Conservation (phyloP, 2,329 filamentous ascomycete genomes). For the Trichoderma gracile region DNA sequence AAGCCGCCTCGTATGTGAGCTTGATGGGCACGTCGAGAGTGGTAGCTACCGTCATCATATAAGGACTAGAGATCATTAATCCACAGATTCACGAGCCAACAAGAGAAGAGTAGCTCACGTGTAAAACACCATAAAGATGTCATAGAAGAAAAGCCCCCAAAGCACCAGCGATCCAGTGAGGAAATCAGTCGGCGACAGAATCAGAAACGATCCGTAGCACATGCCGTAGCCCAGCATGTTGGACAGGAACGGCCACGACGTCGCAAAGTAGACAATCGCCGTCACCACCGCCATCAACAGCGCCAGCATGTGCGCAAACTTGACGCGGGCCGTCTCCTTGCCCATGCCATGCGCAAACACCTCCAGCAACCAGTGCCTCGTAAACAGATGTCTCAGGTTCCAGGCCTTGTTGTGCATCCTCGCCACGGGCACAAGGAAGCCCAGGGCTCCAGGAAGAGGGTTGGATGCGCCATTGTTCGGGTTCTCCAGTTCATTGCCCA, state of each 20-base stretch:
- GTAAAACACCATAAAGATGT: slow-evolving; percentile 90
- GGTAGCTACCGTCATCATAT: slow-evolving; percentile 86
- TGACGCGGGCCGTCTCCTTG: slow-evolving; percentile 52
- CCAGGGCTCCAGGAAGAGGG: slow-evolving; percentile 38
- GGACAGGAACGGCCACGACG: slow-evolving; percentile 59
- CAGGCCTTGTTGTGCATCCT: slow-evolving; percentile 41
- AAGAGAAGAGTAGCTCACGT: slow-evolving; percentile 54
- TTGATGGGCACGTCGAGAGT: slow-evolving; percentile 92
- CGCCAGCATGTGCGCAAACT: slow-evolving; percentile 59
- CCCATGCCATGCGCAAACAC: slow-evolving; percentile 53
- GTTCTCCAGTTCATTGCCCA: slow-evolving; percentile 35
- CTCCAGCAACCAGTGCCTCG: slow-evolving; percentile 53
- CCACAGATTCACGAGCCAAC: slow-evolving; percentile 28
- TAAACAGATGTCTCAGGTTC: slow-evolving; percentile 53
- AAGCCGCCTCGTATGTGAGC: slow-evolving; percentile 70
- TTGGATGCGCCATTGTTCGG: slow-evolving; percentile 27
- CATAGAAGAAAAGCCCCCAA: slow-evolving; percentile 83
- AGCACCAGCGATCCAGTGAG: slow-evolving; percentile 77
- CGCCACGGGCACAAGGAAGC: slow-evolving; percentile 38
- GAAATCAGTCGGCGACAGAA: slow-evolving; percentile 89
- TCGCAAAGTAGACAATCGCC: slow-evolving; percentile 68
- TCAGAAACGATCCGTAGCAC: slow-evolving; percentile 76
- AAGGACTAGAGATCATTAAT: slow-evolving; percentile 52
- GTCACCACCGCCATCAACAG: slow-evolving; percentile 55
- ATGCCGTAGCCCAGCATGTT: slow-evolving; percentile 87